Base-by-base conservation (phyloP, 2,329 filamentous ascomycete species). In the Aspergillus oerlinghausenensis region DNA sequence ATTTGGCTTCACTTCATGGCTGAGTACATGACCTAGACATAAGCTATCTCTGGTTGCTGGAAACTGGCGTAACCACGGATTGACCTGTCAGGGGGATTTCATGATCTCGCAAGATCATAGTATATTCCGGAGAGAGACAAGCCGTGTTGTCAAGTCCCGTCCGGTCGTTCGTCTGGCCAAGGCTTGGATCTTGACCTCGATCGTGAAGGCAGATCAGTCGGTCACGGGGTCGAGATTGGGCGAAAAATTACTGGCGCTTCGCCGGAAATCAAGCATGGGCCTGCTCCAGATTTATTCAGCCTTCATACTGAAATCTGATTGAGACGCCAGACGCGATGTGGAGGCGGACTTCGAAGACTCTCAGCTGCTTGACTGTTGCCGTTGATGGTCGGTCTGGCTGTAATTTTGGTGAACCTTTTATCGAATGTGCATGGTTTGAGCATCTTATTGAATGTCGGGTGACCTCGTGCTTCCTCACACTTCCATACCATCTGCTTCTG, bases 401-500 rank as follows among this genome's bases (percentile, higher is more conserved):
- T 21, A 2, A 1, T 21, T 9, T 23, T 23, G 40, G 17, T n/a
- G 8, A 19, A 19, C 40, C 40, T 23, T 19, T 43, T 25, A 42
- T 29, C 35, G 21, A 26, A 7, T 38, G 28, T 29, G 40, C 51
- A n/a, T 35, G 40, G 29, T 19, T 43, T 21, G 3, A 42, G 23
- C 38, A 10, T 26, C 19, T 35, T 28, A 29, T 21, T 26, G 49
- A 48, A 26, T 28, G 38, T 43, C 45, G 26, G 7, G 14, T 21
- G 32, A 10, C 29, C 23, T 35, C 21, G 11, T 55, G 52, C 51
- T 40, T 14, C 17, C 54, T 66, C 70, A 73, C 56, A 67, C 71
- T 28, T 72, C 71, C 70, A 74, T 73, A 5, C 60, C 65, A 42
- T 72, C 73, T 3, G 66, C 69, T 28, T 74, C 72, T 2, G 73